Evolutionary conservation across 1,139 yeast genomes (phyloP).

Genomic region (Trichomonascaceae sp.): DNA sequence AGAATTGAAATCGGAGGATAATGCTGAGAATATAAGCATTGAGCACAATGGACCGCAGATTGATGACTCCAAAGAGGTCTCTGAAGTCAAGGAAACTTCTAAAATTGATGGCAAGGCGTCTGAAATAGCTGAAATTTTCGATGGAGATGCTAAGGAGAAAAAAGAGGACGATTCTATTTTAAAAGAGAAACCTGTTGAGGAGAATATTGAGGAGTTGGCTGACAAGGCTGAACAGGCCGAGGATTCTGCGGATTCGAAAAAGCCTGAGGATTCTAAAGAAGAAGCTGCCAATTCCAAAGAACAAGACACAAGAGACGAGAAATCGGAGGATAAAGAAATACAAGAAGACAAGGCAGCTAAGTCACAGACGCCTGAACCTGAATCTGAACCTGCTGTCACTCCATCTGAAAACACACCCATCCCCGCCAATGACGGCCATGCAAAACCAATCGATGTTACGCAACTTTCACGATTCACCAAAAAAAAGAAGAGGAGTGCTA

Average conservation of each 20-base stretch:
- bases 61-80: not conserved
- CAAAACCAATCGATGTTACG: constrained; percentile 6
- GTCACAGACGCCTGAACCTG: not conserved
- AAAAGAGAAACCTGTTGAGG: not conserved
- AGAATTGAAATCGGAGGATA: not conserved
- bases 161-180: constrained; percentile 2
- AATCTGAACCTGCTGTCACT: not conserved
- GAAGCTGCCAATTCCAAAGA: not conserved
- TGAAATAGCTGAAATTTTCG: not conserved
- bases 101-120: too few species aligned
- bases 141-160: not conserved
- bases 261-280: not conserved
- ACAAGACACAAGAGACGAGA: not conserved
- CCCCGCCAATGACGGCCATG: not conserved
- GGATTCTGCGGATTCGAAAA: not conserved
- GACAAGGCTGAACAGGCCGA: constrained; percentile 1
- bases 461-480: constrained; percentile 4
- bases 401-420: not conserved
- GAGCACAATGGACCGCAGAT: too few species aligned
- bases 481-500: not conserved
- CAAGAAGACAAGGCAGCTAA: too few species aligned
- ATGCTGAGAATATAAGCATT: not conserved
- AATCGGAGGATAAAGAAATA: too few species aligned
- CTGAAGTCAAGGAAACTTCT: not conserved
- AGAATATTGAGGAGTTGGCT: not conserved